Percentiles rank a stretch among this genome's conserved stretches.
Evolutionary conservation across 176 grass and related monocot genomes (phyloP).

Genomic region (Zoysia japonica): DNA sequence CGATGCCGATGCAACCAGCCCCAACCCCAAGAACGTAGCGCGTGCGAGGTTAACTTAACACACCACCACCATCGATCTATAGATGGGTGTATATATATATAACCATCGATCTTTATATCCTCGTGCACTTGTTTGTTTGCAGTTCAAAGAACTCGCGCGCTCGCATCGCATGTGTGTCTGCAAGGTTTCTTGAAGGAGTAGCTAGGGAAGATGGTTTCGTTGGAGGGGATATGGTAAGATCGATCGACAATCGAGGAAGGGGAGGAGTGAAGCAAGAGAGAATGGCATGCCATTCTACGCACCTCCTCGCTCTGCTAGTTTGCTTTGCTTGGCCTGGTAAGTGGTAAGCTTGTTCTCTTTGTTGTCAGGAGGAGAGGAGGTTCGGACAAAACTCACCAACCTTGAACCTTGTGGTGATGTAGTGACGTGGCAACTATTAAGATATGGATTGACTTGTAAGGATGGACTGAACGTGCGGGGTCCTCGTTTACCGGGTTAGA

Average conservation of each 20-base stretch:
- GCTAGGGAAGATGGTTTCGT: slow-evolving; percentile 19
- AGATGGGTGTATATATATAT: too few species aligned
- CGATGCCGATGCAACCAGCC: too few species aligned
- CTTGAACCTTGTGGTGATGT: slow-evolving; percentile 8
- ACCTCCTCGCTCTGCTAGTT: neutral
- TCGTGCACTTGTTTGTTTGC: neutral
- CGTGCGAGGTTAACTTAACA: too few species aligned
- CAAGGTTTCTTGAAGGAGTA: slow-evolving; percentile 34
- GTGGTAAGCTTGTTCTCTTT: neutral
- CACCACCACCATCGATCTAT: too few species aligned
- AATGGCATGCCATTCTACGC: slow-evolving; percentile 28
- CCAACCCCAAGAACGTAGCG: too few species aligned
- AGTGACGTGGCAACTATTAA: slow-evolving; percentile 33
- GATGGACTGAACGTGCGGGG: too few species aligned
- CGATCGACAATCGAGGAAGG: neutral
- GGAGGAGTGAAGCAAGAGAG: slow-evolving; percentile 75
- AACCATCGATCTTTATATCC: too few species aligned
- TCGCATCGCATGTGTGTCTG: neutral
- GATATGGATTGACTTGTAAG: slow-evolving; percentile 57
- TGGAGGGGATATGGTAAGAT: too few species aligned
- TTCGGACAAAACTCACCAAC: slow-evolving; percentile 42
- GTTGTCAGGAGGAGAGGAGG: neutral
- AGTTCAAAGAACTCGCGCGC: neutral
- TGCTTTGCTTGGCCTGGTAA: slow-evolving; percentile 19
- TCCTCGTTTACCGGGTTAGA: too few species aligned